Evolutionary conservation across 164 flowering plant genomes (phyloP).

Genomic region (Magnolia officinalis): DNA sequence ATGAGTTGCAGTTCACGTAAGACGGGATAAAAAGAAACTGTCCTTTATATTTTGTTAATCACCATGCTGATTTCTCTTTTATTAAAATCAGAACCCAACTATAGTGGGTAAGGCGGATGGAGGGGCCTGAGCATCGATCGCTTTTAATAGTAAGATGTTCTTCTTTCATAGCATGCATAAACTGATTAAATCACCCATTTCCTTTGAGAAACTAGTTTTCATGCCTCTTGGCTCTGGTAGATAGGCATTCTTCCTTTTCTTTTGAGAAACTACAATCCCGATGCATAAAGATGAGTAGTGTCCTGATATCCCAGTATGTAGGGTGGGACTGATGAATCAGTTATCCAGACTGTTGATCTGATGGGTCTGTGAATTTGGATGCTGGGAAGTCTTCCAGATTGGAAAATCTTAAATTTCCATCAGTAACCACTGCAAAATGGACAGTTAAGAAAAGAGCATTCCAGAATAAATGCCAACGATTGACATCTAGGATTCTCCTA

Average conservation of each 20-base stretch:
- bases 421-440: neutral
- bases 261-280: neutral
- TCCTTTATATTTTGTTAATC: neutral
- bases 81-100: constrained; percentile 36
- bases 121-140: constrained; percentile 30
- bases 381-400: too few species aligned
- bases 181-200: constrained; percentile 2
- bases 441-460: too few species aligned
- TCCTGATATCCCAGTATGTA: neutral
- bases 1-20: neutral
- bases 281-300: neutral
- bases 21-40: neutral
- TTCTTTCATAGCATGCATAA: neutral
- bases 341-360: too few species aligned
- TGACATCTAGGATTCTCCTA: too few species aligned
- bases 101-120: constrained; percentile 47
- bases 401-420: neutral
- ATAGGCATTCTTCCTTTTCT: neutral
- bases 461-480: too few species aligned
- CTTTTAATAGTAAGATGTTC: constrained; percentile 16
- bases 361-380: too few species aligned
- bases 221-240: neutral
- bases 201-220: neutral
- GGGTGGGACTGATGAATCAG: neutral
- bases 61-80: constrained; percentile 13